Evolutionary conservation across 1,284 basidiomycete species (phyloP), one percentile per base, ranked within the genome.

Genomic region (Volvariella surrecta): DNA sequence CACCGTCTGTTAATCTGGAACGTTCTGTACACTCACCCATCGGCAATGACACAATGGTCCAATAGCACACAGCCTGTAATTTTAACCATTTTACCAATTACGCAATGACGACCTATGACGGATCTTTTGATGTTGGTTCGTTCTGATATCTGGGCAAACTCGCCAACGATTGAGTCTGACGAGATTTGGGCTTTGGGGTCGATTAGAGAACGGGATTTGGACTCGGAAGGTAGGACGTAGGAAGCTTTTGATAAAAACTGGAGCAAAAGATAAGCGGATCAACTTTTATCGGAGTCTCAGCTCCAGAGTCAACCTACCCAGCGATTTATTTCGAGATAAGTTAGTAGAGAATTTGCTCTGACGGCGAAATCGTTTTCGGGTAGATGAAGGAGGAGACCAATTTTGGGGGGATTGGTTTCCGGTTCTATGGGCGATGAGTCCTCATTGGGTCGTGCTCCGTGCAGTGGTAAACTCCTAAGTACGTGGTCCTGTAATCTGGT

Each of bases 41-140:
- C 90, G 20, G 76, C 89, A 19, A 99, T 70, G 2, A 85, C 73
- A 52, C 92, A 94, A 54, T 92, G 89, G 57, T 97, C 94, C 59
- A 96, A 76, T 20, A 99, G 60, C 9, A 98, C 77, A 53, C 87
- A 93, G n/a, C 89, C 87, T 1, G 73, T 74, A 44, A 98, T 79
- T 61, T 85, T 92, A 21, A 77, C 85, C 64, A 85, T 85, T 58
- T 82, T 89, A 9, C 92, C 93, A 48, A 98, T 89, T 17, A 80
- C 64, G 54, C 91, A 95, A 56, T 94, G 90, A 48, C 83, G 76
- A 3, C 95, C 95, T 18, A 98, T 77, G 17, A 94, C 75, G 6
- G 84, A 88, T 51, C 85, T 84, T 62, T 96, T 98, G 61, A 99
- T 82, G 24, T 71, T 83, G 15, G 88, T 80, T 37, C 82, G 80